Base-by-base conservation (phyloP, 495 filamentous ascomycete genomes). In the Hypoxylon fuscum region DNA sequence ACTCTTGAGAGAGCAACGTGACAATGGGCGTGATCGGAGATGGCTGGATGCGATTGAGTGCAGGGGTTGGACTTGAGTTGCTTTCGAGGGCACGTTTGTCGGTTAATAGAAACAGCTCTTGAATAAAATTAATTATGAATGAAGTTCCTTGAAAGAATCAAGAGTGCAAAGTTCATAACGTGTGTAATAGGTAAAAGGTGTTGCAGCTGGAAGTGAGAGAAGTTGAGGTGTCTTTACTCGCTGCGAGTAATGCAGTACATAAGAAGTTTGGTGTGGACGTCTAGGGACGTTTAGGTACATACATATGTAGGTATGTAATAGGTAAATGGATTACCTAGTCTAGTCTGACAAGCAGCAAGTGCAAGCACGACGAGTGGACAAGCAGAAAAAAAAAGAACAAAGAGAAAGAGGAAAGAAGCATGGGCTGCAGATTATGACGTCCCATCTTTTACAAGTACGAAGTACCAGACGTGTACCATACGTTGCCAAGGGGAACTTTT, bases 11-110 rank as follows among this genome's bases (percentile, higher is more conserved):
- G 23, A 55, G 49, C 43, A 27, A 45, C 51, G 62, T 65, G 45
- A 65, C 43, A 52, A 44, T 47, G 34, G 56, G 62, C 62, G 62
- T 45, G 57, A 61, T 66, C 62, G 62, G 62, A 66, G 62, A 66
- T 60, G 62, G 60, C 41, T 42, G 41, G 23, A 60, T 65, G 73
- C 68, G 62, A 66, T 47, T 27, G 53, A 62, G 4, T 27, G 25
- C 55, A 55, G 34, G 55, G 57, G 52, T 0, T 11, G 35, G 3
- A 14, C 1, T 44, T 27, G 64, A 58, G 64, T 55, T 18, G 47
- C 49, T 38, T 67, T 54, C 53, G 32, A 53, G 18, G 46, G 38
- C 22, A 63, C 34, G 59, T 55, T 32, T 22, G 20, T 64, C 49
- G 51, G 31, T 55, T 9, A 55, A 53, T 59, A 34, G 23, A 41